Evolutionary conservation across 2,329 filamentous ascomycete species (phyloP).

Genomic region (Parastagonospora avenae): DNA sequence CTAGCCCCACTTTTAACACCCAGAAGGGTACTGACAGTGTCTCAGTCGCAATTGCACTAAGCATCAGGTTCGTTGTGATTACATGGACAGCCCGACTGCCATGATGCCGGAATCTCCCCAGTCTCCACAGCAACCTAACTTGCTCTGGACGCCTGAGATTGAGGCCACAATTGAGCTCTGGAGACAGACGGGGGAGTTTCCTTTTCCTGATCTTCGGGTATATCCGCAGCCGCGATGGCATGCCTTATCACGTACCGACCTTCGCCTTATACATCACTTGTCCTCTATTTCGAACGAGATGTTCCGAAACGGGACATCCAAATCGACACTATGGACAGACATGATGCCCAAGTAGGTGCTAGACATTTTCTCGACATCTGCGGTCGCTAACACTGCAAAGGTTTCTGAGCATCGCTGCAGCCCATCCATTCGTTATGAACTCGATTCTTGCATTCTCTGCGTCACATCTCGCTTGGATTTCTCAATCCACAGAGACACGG

Average conservation of each 20-base stretch:
- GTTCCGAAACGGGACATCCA: constrained; percentile 74
- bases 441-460: constrained; percentile 92
- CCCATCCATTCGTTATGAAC: constrained; percentile 90
- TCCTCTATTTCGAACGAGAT: constrained; percentile 85
- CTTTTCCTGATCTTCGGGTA: constrained; percentile 80
- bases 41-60: constrained; percentile 95
- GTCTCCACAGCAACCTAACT: constrained; percentile 61
- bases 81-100: constrained; percentile 81
- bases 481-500: constrained; percentile 80
- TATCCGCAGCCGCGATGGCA: constrained; percentile 76
- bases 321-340: constrained; percentile 89
- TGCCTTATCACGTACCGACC: constrained; percentile 74
- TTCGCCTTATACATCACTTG: constrained; percentile 89
- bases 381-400: constrained; percentile 53
- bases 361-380: background rate
- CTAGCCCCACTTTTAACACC: background rate
- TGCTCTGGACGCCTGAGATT: constrained; percentile 86
- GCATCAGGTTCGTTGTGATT: constrained; percentile 97
- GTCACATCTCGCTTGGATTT: constrained; percentile 88
- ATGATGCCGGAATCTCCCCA: constrained; percentile 61
- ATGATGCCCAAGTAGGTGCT: constrained; percentile 81
- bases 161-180: constrained; percentile 81
- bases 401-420: constrained; percentile 80
- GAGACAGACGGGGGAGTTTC: constrained; percentile 82
- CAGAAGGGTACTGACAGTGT: constrained; percentile 22